Conservation (phyloP, 495 filamentous ascomycete genomes). For the Acidiella bohemica region DNA sequence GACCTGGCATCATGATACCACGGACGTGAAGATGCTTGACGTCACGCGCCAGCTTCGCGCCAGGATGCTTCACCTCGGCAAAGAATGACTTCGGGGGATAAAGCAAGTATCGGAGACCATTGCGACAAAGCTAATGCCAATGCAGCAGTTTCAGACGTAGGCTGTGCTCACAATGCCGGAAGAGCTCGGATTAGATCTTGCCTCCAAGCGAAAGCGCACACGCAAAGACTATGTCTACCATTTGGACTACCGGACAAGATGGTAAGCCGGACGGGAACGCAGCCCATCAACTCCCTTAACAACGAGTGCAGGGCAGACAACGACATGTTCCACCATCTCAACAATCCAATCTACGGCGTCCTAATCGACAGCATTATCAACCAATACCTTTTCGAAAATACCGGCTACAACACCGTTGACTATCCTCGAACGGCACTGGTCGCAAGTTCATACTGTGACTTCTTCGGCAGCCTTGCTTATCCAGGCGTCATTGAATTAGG, state of each 20-base stretch:
- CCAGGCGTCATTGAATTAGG: slow-evolving; percentile 71
- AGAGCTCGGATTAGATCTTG: slow-evolving; percentile 20
- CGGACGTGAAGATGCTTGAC: too few relatives aligned
- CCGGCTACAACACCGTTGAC: slow-evolving; percentile 55
- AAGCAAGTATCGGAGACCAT: too few relatives aligned
- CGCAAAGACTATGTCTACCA: slow-evolving; percentile 66
- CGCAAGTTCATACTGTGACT: slow-evolving; percentile 70
- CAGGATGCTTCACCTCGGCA: too few relatives aligned
- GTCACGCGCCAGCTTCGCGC: too few relatives aligned
- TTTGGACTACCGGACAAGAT: slow-evolving; percentile 77
- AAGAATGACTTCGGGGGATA: too few relatives aligned
- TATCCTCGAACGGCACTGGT: slow-evolving; percentile 66
- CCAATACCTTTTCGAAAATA: slow-evolving; percentile 70
- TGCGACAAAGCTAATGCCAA: too few relatives aligned
- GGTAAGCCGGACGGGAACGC: slow-evolving; percentile 50
- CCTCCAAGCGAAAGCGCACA: slow-evolving; percentile 30
- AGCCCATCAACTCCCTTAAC: slow-evolving; percentile 1
- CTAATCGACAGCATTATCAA: slow-evolving; percentile 78
- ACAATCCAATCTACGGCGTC: slow-evolving; percentile 16
- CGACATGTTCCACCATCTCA: slow-evolving; percentile 74
- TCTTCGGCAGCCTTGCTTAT: slow-evolving; percentile 71
- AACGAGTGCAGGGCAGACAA: slow-evolving; percentile 60
- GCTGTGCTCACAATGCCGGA: slow-evolving; percentile 17
- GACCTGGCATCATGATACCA: too few relatives aligned
- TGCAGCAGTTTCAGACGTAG: too few relatives aligned